Evolutionary conservation across 1,139 yeast genomes (phyloP).

Genomic region (Suhomyces atakaporum): DNA sequence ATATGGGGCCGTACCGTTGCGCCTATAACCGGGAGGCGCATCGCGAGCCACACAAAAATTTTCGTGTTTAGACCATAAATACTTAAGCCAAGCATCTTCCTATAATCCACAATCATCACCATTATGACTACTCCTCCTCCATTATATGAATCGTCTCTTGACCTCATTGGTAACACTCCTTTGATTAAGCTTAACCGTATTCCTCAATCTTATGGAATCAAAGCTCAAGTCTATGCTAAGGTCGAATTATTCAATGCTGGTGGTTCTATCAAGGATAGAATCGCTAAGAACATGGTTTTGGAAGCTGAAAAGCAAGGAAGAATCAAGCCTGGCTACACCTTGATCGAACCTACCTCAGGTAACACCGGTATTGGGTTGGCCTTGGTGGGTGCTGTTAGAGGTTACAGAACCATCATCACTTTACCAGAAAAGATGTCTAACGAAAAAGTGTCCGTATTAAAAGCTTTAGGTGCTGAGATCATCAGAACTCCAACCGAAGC

Average conservation of each 20-base stretch:
- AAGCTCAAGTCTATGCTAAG: slow-evolving; percentile 60
- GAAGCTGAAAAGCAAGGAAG: slow-evolving; percentile 80
- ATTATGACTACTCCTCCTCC: slow-evolving; percentile 30
- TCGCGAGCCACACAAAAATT: slow-evolving; percentile 13
- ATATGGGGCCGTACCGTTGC: not conserved
- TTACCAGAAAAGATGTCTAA: slow-evolving; percentile 92
- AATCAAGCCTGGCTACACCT: slow-evolving; percentile 82
- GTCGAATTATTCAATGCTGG: slow-evolving; percentile 71
- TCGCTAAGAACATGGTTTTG: slow-evolving; percentile 68
- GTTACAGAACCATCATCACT: slow-evolving; percentile 85
- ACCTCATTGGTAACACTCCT: slow-evolving; percentile 84
- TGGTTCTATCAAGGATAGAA: slow-evolving; percentile 71
- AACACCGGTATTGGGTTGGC: slow-evolving; percentile 91
- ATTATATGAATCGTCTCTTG: slow-evolving; percentile 46
- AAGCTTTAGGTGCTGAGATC: slow-evolving; percentile 89
- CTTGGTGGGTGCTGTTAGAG: slow-evolving; percentile 81
- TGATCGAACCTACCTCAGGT: slow-evolving; percentile 90
- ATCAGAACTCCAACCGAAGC: slow-evolving; percentile 93
- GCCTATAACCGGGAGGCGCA: not conserved
- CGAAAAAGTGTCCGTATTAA: slow-evolving; percentile 84
- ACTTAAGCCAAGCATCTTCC: not conserved
- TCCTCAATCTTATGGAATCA: slow-evolving; percentile 76
- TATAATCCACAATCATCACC: not conserved
- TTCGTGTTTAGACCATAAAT: slow-evolving; percentile 3
- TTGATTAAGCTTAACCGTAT: slow-evolving; percentile 71